These are phyloP conservation scores for Globisporangium okanoganense DNA, from an alignment of 352 stramenopile species.

Conservation along the genomic window DNA sequence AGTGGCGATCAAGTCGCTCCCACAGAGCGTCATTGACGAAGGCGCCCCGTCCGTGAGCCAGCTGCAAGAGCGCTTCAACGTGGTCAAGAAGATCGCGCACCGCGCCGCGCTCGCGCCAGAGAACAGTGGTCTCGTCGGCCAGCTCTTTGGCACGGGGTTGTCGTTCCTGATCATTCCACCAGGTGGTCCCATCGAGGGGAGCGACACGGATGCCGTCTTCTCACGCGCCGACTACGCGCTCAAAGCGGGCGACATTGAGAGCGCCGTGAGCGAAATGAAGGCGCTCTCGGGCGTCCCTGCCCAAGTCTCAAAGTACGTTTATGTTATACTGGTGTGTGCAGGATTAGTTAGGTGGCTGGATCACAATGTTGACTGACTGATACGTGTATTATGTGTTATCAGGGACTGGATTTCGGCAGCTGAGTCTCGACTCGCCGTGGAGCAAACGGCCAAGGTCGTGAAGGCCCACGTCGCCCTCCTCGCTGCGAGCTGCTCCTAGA, in stretches of 20 bases:
- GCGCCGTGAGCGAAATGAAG: conserved; percentile 68
- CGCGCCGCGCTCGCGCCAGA: conserved; percentile 67
- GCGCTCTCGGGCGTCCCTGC: conserved; percentile 55
- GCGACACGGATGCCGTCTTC: conserved; percentile 67
- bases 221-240: conserved; percentile 80
- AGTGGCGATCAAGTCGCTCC: conserved; percentile 55
- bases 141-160: conserved; percentile 65
- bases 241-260: conserved; percentile 78
- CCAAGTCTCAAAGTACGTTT: conserved; percentile 52
- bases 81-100: conserved; percentile 68
- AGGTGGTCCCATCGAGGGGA: conserved; percentile 69
- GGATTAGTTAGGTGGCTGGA: background rate
- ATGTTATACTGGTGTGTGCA: background rate
- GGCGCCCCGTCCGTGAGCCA: conserved; percentile 69
- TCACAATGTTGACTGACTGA: background rate
- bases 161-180: conserved; percentile 77
- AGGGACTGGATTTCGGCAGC: conserved; percentile 74
- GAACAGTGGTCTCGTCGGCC: conserved; percentile 61
- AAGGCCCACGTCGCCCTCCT: conserved; percentile 80
- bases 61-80: conserved; percentile 81
- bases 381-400: background rate
- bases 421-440: conserved; percentile 68
- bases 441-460: conserved; percentile 80
- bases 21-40: conserved; percentile 53
- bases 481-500: conserved; percentile 77